Evolutionary conservation across 1,284 basidiomycete genomes (phyloP).

Genomic region (Ustilago vetiveriae): DNA sequence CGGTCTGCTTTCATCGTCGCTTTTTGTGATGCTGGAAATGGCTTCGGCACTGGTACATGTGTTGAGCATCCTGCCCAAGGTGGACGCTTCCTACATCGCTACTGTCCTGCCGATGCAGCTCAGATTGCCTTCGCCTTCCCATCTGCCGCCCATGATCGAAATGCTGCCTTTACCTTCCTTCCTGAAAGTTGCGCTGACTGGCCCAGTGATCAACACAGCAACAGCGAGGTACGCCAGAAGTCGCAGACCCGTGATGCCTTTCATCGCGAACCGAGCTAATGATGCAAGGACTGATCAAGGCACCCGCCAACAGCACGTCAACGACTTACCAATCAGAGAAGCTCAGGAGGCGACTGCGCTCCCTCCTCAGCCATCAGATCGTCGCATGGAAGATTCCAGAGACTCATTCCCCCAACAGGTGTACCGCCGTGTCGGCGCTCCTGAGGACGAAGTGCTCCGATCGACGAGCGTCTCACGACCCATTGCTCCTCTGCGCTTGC

Average conservation of each 20-base stretch:
- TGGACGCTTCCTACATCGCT: slow-evolving; percentile 28
- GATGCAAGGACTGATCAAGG: neutral
- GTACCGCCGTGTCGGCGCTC: slow-evolving; percentile 30
- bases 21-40: slow-evolving; percentile 35
- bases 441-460: slow-evolving; percentile 27
- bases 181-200: slow-evolving; percentile 22
- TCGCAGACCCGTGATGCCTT: slow-evolving; percentile 38
- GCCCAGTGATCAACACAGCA: slow-evolving; percentile 4
- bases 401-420: slow-evolving; percentile 17
- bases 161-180: slow-evolving; percentile 28
- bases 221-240: slow-evolving; percentile 14
- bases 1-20: slow-evolving; percentile 19
- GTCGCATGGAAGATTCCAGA: neutral
- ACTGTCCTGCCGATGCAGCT: slow-evolving; percentile 21
- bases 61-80: slow-evolving; percentile 32
- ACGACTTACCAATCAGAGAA: neutral
- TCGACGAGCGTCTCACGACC: slow-evolving; percentile 34
- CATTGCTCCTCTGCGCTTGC: slow-evolving; percentile 28
- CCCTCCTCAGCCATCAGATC: neutral
- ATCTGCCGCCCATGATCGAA: slow-evolving; percentile 35
- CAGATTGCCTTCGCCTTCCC: slow-evolving; percentile 45
- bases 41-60: slow-evolving; percentile 25
- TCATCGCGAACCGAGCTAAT: slow-evolving; percentile 1
- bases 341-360: slow-evolving; percentile 1
- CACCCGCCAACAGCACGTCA: neutral